Percentiles rank a stretch among this genome's conserved stretches.
Conservation (phyloP, 1,284 basidiomycete species). For the Pyrrhoderma noxium region DNA sequence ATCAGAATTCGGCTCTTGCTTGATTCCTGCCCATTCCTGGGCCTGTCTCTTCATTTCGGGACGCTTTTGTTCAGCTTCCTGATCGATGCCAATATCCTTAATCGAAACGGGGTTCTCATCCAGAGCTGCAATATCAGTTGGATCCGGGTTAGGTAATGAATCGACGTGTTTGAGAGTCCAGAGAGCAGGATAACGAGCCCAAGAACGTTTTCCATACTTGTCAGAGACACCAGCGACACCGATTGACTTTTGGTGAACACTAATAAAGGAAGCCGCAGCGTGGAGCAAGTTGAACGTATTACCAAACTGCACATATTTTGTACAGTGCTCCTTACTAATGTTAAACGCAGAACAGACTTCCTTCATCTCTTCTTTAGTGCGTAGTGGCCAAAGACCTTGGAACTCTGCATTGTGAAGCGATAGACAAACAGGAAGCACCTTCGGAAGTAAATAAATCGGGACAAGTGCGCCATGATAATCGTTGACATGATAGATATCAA, state of each 20-base stretch:
- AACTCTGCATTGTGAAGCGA: constrained; percentile 96
- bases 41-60: constrained; percentile 86
- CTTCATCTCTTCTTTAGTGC: constrained; percentile 95
- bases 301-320: constrained; percentile 93
- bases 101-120: constrained; percentile 71
- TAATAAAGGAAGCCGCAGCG: constrained; percentile 87
- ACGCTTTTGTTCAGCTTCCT: constrained; percentile 77
- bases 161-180: constrained; percentile 95
- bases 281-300: constrained; percentile 94
- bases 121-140: constrained; percentile 86
- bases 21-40: constrained; percentile 89
- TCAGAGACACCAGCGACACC: constrained; percentile 94
- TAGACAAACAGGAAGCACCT: constrained; percentile 81
- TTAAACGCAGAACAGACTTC: constrained; percentile 96
- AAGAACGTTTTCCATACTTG: constrained; percentile 91
- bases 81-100: constrained; percentile 70
- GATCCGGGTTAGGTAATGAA: constrained; percentile 88
- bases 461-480: constrained; percentile 91
- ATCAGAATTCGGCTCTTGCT: constrained; percentile 83
- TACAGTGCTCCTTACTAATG: constrained; percentile 90
- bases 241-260: constrained; percentile 83
- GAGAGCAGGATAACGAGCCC: constrained; percentile 89
- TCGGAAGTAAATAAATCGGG: constrained; percentile 83
- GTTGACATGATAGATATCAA: constrained; percentile 86
- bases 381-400: constrained; percentile 90